Evolutionary conservation across 2,329 filamentous ascomycete species (phyloP), one percentile per base, ranked within the genome.

Genomic region (Rasamsonia emersonii): DNA sequence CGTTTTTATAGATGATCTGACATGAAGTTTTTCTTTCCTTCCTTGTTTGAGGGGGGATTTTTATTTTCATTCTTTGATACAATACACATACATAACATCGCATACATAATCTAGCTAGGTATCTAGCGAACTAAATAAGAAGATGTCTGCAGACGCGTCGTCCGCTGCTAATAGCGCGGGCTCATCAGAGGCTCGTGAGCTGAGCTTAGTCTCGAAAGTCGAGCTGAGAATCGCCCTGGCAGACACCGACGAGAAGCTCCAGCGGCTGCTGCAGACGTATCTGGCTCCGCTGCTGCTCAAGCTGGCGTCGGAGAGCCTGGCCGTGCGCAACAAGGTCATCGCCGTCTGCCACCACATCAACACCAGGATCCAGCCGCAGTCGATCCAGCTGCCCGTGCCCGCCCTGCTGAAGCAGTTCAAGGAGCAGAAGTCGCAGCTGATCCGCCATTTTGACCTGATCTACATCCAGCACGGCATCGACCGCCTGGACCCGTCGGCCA

Each of bases 391-490:
- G 4, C 91, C 91, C 0, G 86, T 96, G 9, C 73, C 76, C n/a
- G 76, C 79, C 10, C 69, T 98, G 11, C 59, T 96, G 33, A 80
- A 86, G 45, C 91, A 96, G 56, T 95, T 93, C 68, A 93, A 93
- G 57, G 75, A 83, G 14, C 76, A 75, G 21, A 68, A 77, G 23
- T 80, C 79, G 9, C 67, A 79, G 1, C 68, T 95, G 21, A 76
- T 98, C 42, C 80, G 85, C 41, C 84, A 93, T 53, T 82, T 95
- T 46, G 88, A 96, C 58, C 65, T 96, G 24, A 70, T 82, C 11
- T 94, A 93, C 53, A 82, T 95, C 21, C 84, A 93, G 50, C 85
- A 93, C 52, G 91, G 89, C 23, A 67, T 84, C 26, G 70, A 71
- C 31, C 68, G 79, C 30, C 57, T 83, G 13, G 65, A 70, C 2